These are phyloP conservation scores for Colletotrichum musae DNA, from an alignment of 2,329 filamentous ascomycete genomes.

Conservation along the genomic window DNA sequence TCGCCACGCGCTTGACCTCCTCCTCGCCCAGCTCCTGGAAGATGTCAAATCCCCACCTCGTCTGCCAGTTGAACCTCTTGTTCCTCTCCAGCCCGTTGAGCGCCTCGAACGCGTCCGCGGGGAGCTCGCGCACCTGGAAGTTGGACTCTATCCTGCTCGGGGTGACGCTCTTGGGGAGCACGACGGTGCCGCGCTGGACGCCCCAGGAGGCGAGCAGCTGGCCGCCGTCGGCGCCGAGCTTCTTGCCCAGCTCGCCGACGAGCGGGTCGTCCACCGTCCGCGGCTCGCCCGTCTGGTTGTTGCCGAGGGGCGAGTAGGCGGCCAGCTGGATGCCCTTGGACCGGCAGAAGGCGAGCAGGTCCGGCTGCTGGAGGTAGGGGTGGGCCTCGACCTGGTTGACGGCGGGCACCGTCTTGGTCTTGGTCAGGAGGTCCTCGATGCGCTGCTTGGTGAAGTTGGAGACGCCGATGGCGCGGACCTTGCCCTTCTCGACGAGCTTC, in stretches of 20 bases:
- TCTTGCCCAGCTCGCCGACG: conserved; percentile 62
- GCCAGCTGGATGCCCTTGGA: conserved; percentile 72
- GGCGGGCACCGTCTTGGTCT: conserved; percentile 70
- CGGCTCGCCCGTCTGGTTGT: conserved; percentile 61
- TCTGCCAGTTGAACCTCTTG: conserved; percentile 60
- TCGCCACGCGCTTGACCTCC: conserved; percentile 51
- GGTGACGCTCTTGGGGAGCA: conserved; percentile 79
- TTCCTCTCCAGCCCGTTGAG: conserved; percentile 57
- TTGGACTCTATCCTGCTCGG: conserved; percentile 78
- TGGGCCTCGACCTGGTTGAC: conserved; percentile 80
- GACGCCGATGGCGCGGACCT: conserved; percentile 63
- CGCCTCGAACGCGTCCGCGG: conserved; percentile 53
- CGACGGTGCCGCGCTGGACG: conserved; percentile 74
- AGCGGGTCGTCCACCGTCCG: conserved; percentile 64
- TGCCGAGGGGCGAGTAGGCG: conserved; percentile 76
- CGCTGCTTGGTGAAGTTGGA: conserved; percentile 63
- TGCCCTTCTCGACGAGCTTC: conserved; percentile 54
- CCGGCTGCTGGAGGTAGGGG: conserved; percentile 75
- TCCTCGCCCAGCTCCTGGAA: conserved; percentile 59
- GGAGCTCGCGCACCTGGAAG: conserved; percentile 57
- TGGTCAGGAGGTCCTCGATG: conserved; percentile 59
- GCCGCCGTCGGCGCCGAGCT: conserved; percentile 56
- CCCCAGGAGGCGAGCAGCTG: conserved; percentile 71
- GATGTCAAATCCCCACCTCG: conserved; percentile 60
- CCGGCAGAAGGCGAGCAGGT: conserved; percentile 70